Percentiles rank a stretch among this genome's conserved stretches.
Evolutionary conservation across 2,329 filamentous ascomycete genomes (phyloP).

Genomic region (Neopestalotiopsis sp.): DNA sequence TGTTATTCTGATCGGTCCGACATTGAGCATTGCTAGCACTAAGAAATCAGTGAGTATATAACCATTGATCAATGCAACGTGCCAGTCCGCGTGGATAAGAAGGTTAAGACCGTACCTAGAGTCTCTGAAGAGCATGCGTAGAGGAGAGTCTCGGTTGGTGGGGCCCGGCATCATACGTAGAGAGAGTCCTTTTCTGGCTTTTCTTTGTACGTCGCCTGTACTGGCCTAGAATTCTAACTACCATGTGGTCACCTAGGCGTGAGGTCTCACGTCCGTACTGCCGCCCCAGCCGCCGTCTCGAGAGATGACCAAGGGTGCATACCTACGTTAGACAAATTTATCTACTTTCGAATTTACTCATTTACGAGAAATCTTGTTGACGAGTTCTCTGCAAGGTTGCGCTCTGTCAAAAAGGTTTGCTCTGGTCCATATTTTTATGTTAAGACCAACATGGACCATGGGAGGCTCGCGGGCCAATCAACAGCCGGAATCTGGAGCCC

Average conservation of each 20-base stretch:
- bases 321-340: not conserved
- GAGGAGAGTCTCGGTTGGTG: too few species aligned
- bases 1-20: not conserved
- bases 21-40: not conserved
- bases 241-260: not conserved
- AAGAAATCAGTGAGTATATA: not conserved
- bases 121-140: too few species aligned
- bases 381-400: not conserved
- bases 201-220: too few species aligned
- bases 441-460: constrained; percentile 9
- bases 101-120: too few species aligned
- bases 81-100: too few species aligned
- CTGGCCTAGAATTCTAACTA: too few species aligned
- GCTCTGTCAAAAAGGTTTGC: not conserved
- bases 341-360: not conserved
- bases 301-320: not conserved
- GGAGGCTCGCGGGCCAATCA: constrained; percentile 13
- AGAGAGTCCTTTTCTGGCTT: too few species aligned
- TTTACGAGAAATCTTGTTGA: not conserved
- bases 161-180: too few species aligned
- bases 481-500: not conserved
- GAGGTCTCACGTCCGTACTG: constrained; percentile 8
- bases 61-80: not conserved
- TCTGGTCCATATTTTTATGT: not conserved
- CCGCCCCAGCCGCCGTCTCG: not conserved